phyloP scores from a whole-genome alignment of 805 yeast species.

The Ogataea zsoltii region DNA sequence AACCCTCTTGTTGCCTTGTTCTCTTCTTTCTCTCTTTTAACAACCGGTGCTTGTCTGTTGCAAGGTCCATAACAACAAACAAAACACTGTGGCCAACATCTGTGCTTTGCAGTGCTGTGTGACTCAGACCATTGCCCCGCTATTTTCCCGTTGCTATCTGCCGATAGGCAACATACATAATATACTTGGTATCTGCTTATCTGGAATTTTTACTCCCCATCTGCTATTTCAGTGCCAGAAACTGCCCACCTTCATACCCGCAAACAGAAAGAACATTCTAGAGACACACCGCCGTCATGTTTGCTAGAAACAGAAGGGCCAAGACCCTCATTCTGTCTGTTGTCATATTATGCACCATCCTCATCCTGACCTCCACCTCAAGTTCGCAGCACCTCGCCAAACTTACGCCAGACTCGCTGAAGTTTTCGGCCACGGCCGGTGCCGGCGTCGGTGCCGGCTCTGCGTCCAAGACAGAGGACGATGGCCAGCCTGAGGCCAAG shows the following conservation, averaged over 20 bases:
- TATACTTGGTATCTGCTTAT: too few species aligned
- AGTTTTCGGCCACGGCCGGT: conserved; percentile 4
- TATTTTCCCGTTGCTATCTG: neutral
- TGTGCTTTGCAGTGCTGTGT: neutral
- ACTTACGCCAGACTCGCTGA: conserved; percentile 8
- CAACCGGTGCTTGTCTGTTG: neutral
- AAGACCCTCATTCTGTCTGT: conserved; percentile 19
- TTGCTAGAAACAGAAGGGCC: conserved; percentile 24
- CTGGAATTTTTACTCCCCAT: too few species aligned
- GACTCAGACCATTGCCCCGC: neutral
- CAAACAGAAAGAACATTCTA: neutral
- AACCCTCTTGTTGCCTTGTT: neutral
- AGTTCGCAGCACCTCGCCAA: conserved; percentile 10
- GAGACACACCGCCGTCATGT: conserved; percentile 11
- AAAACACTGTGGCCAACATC: neutral
- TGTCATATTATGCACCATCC: conserved; percentile 11
- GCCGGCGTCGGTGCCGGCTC: conserved; percentile 3
- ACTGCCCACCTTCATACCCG: neutral
- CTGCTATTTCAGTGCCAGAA: neutral
- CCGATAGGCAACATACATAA: too few species aligned
- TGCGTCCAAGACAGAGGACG: neutral
- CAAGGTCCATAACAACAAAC: neutral
- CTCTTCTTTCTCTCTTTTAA: neutral
- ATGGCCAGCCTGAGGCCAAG: neutral
- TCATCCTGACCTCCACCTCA: conserved; percentile 11